phyloP scores from a whole-genome alignment of 257 asterid genomes.

The Eucommia ulmoides region DNA sequence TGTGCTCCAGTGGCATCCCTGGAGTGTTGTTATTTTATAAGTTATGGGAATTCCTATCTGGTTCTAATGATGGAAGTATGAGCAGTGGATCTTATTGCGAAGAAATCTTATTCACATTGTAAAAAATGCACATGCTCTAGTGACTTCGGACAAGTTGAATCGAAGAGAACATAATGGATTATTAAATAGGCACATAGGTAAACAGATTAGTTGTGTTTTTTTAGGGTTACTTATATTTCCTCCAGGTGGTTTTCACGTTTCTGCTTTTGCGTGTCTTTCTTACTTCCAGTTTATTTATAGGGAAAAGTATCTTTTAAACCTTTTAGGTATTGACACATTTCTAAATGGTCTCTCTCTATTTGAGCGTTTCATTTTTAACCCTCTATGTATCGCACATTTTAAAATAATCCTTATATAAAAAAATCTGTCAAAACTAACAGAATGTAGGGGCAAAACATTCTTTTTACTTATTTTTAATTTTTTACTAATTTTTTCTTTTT shows the following conservation, averaged over 20 bases:
- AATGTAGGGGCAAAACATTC: no score
- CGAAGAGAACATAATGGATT: constrained; percentile 29
- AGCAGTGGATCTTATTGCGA: constrained; percentile 62
- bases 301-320: no score
- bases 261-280: background rate
- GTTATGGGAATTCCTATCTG: constrained; percentile 86
- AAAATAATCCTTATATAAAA: no score
- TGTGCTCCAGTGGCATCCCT: constrained; percentile 76
- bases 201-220: background rate
- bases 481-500: no score
- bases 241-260: background rate
- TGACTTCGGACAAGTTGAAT: constrained; percentile 16
- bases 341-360: no score
- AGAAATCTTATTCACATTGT: constrained; percentile 84
- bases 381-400: no score
- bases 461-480: no score
- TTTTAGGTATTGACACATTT: no score
- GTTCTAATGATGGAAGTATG: constrained; percentile 96
- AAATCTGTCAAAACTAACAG: no score
- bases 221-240: background rate
- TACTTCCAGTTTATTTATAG: no score
- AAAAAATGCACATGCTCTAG: constrained; percentile 64
- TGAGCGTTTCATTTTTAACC: no score
- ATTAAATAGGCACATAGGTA: constrained; percentile 67
- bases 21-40: constrained; percentile 83